A percentile compares a stretch with the other conserved stretches of the same genome.
Evolutionary conservation across 768 basidiomycete species (phyloP).

Genomic region (Zangia roseola): DNA sequence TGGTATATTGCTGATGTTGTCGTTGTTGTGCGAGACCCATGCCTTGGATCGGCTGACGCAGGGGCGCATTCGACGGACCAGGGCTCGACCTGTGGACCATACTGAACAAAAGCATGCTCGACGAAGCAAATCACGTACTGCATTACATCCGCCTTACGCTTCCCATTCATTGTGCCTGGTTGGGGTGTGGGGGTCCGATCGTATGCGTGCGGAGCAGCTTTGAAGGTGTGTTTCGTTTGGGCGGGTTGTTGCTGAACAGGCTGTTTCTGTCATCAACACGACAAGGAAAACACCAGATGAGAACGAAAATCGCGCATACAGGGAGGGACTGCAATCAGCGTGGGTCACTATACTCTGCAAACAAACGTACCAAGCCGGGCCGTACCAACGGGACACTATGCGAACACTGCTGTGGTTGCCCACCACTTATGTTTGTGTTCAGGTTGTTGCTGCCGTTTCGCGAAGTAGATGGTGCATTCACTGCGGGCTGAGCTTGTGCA

Average conservation of each 20-base stretch:
- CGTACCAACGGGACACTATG: constrained; percentile 30
- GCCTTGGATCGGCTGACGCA: constrained; percentile 31
- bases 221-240: background rate
- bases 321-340: background rate
- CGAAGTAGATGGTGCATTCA: background rate
- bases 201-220: background rate
- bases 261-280: constrained; percentile 10
- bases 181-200: constrained; percentile 9
- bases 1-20: constrained; percentile 21
- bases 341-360: background rate
- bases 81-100: constrained; percentile 15
- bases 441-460: no score
- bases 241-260: constrained; percentile 5
- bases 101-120: background rate
- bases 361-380: constrained; percentile 40
- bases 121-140: constrained; percentile 20
- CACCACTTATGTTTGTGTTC: no score
- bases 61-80: constrained; percentile 18
- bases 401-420: background rate
- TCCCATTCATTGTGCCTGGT: constrained; percentile 14
- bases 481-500: background rate
- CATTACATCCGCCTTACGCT: constrained; percentile 36
- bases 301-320: constrained; percentile 5
- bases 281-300: background rate
- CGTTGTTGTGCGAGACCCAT: constrained; percentile 39